A percentile compares a stretch with the other conserved stretches of the same genome.
These are phyloP conservation scores for Raphidocelis subcapitata DNA, from an alignment of 139 green algal species.

Conservation along the genomic window DNA sequence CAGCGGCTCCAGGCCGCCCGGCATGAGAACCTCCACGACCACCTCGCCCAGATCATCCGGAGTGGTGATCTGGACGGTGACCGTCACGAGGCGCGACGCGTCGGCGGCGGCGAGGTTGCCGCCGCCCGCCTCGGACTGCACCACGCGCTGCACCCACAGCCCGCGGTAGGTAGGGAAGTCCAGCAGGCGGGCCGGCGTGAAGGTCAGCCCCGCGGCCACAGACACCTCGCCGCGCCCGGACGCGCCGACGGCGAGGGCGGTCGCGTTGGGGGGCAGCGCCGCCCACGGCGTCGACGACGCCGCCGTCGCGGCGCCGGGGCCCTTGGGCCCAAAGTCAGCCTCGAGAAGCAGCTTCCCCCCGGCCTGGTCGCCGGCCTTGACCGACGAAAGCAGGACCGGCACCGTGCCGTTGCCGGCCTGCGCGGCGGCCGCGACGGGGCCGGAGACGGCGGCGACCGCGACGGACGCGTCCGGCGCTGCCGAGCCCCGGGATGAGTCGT, in stretches of 20 bases:
- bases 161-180: constrained; percentile 60
- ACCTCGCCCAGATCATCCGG: constrained; percentile 55
- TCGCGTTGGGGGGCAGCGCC: background rate
- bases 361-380: no score
- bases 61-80: constrained; percentile 58
- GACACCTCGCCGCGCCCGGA: constrained; percentile 35
- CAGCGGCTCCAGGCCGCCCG: constrained; percentile 63
- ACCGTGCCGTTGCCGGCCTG: constrained; percentile 13
- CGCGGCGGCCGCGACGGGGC: background rate
- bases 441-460: background rate
- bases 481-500: constrained; percentile 36
- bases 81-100: constrained; percentile 43
- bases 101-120: constrained; percentile 31
- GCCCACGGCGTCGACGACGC: background rate
- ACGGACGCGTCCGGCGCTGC: constrained; percentile 19
- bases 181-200: constrained; percentile 50
- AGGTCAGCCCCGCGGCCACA: constrained; percentile 46
- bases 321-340: constrained; percentile 8
- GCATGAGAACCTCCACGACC: constrained; percentile 49
- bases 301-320: background rate
- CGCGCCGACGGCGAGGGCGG: constrained; percentile 6
- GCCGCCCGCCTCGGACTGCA: constrained; percentile 32
- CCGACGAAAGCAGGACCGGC: no score
- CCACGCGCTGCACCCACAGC: constrained; percentile 48
- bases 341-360: constrained; percentile 20